Percentiles rank a stretch among this genome's conserved stretches.
phyloP scores from a whole-genome alignment of 2,329 filamentous ascomycete species.

The Verticillium klebahnii region DNA sequence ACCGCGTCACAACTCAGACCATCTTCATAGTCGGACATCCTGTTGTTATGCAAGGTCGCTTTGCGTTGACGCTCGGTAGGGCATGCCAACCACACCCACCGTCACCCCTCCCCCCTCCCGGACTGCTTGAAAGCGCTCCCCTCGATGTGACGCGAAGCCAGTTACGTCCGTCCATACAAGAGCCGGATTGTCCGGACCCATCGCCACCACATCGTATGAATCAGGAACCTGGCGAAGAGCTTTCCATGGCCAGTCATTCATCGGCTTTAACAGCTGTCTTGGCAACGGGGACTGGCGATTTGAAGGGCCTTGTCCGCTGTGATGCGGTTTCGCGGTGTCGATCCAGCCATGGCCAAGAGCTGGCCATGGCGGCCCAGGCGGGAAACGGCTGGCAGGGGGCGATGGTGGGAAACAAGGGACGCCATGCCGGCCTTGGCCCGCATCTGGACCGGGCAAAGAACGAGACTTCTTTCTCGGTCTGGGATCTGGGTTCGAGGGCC shows the following conservation, averaged over 20 bases:
- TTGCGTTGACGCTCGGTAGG: background rate
- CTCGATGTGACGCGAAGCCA: background rate
- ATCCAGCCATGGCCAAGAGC: background rate
- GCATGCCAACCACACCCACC: background rate
- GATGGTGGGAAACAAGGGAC: background rate
- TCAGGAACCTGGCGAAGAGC: background rate
- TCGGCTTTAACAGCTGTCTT: background rate
- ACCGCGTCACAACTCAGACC: background rate
- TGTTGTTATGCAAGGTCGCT: background rate
- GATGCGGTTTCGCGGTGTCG: background rate
- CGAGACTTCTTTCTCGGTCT: background rate
- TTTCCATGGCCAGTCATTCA: background rate
- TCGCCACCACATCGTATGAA: background rate
- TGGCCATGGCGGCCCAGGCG: background rate
- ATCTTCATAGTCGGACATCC: background rate
- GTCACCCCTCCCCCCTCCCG: background rate
- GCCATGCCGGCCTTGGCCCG: background rate
- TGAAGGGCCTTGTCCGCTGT: background rate
- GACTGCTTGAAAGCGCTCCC: background rate
- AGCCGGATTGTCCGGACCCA: background rate
- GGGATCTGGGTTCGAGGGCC: background rate
- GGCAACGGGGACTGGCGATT: background rate
- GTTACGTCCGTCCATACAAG: background rate
- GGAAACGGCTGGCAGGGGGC: background rate
- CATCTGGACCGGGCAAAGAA: background rate